Evolutionary conservation across 257 asterid species (phyloP).

Genomic region (Perilla frutescens): DNA sequence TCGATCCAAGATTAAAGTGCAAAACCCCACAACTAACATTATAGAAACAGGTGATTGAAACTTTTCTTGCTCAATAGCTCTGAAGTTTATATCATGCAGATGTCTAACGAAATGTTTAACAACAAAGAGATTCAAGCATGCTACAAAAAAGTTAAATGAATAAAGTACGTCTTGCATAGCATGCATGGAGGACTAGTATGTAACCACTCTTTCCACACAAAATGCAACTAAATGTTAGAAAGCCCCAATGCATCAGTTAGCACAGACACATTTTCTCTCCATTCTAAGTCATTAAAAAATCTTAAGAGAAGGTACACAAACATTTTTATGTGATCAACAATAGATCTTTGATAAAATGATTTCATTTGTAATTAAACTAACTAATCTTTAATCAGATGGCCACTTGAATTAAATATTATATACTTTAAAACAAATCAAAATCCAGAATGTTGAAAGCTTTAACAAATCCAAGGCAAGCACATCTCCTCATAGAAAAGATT

Average conservation of each 20-base stretch:
- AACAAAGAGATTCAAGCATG: too few relatives aligned
- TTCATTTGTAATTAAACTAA: not conserved
- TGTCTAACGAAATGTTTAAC: too few relatives aligned
- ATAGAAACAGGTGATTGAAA: not conserved
- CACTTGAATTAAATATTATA: not conserved
- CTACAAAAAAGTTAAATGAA: too few relatives aligned
- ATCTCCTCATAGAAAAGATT: not conserved
- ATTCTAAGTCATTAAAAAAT: not conserved
- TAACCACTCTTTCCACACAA: not conserved
- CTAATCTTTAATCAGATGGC: not conserved
- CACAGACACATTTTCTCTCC: not conserved
- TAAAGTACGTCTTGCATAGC: not conserved
- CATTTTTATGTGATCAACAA: conserved; percentile 16
- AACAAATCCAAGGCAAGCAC: conserved; percentile 21
- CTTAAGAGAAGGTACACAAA: not conserved
- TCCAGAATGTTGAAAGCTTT: not conserved
- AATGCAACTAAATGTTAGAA: not conserved
- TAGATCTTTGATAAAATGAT: not conserved
- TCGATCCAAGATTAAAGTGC: not conserved
- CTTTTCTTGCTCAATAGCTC: too few relatives aligned
- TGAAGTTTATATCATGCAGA: too few relatives aligned
- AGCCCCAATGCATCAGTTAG: not conserved
- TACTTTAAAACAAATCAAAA: not conserved
- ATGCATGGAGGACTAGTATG: not conserved
- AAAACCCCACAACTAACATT: not conserved